phyloP scores from a whole-genome alignment of 2,329 filamentous ascomycete species.

The Aureobasidium sp. region DNA sequence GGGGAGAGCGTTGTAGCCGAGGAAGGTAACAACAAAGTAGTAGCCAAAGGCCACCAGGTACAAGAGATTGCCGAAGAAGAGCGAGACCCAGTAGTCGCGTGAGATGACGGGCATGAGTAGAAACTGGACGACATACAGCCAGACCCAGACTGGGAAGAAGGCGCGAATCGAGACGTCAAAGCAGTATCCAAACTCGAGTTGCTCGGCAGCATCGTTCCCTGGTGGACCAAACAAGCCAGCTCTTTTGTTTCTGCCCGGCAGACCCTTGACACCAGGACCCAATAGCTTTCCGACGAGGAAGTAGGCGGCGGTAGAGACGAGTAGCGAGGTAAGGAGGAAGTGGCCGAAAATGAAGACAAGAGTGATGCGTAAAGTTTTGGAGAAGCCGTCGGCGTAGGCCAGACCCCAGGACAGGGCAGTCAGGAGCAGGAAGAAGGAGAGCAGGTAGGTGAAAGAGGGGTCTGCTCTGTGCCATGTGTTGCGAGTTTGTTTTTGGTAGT shows the following conservation, averaged over 20 bases:
- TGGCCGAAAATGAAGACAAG: slow-evolving; percentile 47
- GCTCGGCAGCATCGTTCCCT: slow-evolving; percentile 41
- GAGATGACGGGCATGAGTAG: slow-evolving; percentile 55
- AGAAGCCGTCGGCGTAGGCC: slow-evolving; percentile 39
- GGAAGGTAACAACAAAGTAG: slow-evolving; percentile 60
- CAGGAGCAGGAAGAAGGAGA: slow-evolving; percentile 54
- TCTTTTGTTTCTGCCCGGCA: slow-evolving; percentile 42
- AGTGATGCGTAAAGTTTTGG: slow-evolving; percentile 35
- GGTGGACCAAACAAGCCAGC: slow-evolving; percentile 52
- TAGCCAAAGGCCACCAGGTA: slow-evolving; percentile 58
- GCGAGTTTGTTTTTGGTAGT: slow-evolving; percentile 59
- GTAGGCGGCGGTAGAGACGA: slow-evolving; percentile 55
- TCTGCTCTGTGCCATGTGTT: slow-evolving; percentile 63
- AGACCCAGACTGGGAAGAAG: slow-evolving; percentile 59
- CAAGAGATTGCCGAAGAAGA: slow-evolving; percentile 56
- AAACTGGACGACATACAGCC: slow-evolving; percentile 60
- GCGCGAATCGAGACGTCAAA: slow-evolving; percentile 62
- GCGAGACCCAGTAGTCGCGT: slow-evolving; percentile 46
- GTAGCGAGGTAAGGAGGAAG: slow-evolving; percentile 52
- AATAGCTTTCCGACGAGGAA: slow-evolving; percentile 55
- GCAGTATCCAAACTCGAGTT: slow-evolving; percentile 62
- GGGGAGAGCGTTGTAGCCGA: slow-evolving; percentile 61
- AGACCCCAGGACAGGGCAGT: slow-evolving; percentile 52
- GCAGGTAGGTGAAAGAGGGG: slow-evolving; percentile 61
- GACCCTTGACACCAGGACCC: slow-evolving; percentile 46